Evolutionary conservation across 352 stramenopile species (phyloP), one percentile per base, ranked within the genome.

Genomic region (Pythium phragmitis): DNA sequence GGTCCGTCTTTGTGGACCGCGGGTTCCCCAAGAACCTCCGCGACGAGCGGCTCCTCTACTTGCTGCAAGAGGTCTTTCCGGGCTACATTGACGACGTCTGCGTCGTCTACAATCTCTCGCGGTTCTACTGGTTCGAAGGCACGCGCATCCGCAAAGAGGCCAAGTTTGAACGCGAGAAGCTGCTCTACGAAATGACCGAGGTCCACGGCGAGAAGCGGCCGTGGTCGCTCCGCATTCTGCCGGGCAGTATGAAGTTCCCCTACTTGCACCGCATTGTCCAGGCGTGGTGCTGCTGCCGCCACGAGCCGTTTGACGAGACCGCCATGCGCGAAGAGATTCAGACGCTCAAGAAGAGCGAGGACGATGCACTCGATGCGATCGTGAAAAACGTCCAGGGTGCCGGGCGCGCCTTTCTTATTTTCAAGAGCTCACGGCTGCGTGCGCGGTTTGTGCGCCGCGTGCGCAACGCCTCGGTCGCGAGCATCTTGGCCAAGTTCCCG

Each of bases 31-130:
- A 91, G 69, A 81, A 76, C 47, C 72, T 95, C 50, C 78, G 79
- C 8, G 84, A 93, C 50, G 82, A 88, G 60, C 84, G 86, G 8
- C 74, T 93, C 60, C 70, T 92, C 16, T 87, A 83, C 60, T 64
- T 95, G 49, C 73, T 95, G 47, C 73, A 93, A 23, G 76, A 95
- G 47, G 84, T 95, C 1, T 95, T 95, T 60, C 86, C 84, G 14
- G 74, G 77, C 0, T 95, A 93, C 67, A 67, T 95, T 13, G 78
- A 91, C 41, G 84, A 93, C 51, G 86, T 93, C 33, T 83, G 74
- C 28, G 80, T 95, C 14, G 86, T 95, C 57, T 89, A 87, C 65
- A 89, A 95, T 60, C 74, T 95, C 49, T 77, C 77, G 30, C 79
- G 87, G 49, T 93, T 92, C 57, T 82, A 90, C 60, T 62, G 68